Percentiles rank a stretch among this genome's conserved stretches.
Evolutionary conservation across 2,329 filamentous ascomycete species (phyloP).

Genomic region (Monosporascus ibericus): DNA sequence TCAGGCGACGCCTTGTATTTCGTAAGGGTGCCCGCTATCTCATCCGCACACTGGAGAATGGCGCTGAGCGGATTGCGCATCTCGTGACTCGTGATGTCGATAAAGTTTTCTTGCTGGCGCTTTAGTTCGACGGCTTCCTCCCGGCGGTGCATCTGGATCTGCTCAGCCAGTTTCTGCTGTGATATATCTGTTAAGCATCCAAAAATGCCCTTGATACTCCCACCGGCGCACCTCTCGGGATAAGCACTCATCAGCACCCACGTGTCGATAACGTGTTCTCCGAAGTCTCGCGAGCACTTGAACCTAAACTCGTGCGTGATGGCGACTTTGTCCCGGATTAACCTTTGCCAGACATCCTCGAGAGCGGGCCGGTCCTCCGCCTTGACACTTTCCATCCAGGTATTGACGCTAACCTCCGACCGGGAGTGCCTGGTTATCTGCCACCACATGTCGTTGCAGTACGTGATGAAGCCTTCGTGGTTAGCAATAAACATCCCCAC

Average conservation of each 20-base stretch:
- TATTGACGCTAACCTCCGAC: conserved; percentile 50
- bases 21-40: conserved; percentile 52
- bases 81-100: conserved; percentile 69
- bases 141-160: conserved; percentile 69
- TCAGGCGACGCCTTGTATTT: conserved; percentile 31
- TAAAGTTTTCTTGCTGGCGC: conserved; percentile 64
- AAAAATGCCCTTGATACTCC: conserved; percentile 67
- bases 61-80: conserved; percentile 73
- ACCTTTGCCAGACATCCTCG: conserved; percentile 53
- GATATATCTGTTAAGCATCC: conserved; percentile 82
- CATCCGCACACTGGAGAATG: conserved; percentile 70
- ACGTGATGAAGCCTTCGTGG: conserved; percentile 62
- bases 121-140: conserved; percentile 80
- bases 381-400: conserved; percentile 68
- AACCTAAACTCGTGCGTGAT: conserved; percentile 72
- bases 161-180: conserved; percentile 78
- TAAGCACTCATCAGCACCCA: conserved; percentile 76
- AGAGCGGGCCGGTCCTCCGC: conserved; percentile 58
- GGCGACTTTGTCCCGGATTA: conserved; percentile 55
- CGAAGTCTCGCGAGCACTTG: conserved; percentile 59
- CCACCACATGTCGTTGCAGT: conserved; percentile 77
- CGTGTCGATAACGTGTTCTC: conserved; percentile 57
- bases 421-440: conserved; percentile 63
- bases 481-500: conserved; percentile 85
- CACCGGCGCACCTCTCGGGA: conserved; percentile 60